Base-by-base conservation (phyloP, 495 filamentous ascomycete genomes). In the Hypoxylon fuscum region DNA sequence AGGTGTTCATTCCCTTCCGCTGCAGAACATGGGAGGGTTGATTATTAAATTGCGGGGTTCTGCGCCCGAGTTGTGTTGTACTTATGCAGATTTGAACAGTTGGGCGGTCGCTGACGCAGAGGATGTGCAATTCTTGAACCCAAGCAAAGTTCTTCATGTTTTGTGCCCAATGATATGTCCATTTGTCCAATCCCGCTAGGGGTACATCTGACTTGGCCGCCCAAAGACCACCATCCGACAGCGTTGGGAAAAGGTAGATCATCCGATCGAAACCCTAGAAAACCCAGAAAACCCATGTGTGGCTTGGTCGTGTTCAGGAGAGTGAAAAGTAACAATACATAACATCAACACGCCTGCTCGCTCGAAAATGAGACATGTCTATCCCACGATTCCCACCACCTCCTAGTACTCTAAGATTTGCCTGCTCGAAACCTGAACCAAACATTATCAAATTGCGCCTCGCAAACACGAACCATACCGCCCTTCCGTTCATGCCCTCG, bases 301-400 rank as follows among this genome's bases (percentile, higher is more conserved):
- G 22, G 44, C 57, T 40, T 62, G 27, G 27, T 53, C 17, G 53
- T 34, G 15, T 55, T 53, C 8, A 53, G 48, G 25, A 59, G 45
- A 55, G 44, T 35, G 12, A 38, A 42, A 53, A 25, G 25, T 61
- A 60, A 37, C 51, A 58, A 50, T 67, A 62, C 59, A 67, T 58
- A n/a, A 67, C 59, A 67, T 58, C 57, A 25, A 67, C 21, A 14
- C 37, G 46, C 48, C 40, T 46, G 50, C 46, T 59, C 48, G 60
- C 46, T 51, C 46, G 50, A 66, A 62, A 67, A 67, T 58, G 64
- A 57, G 52, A 58, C 52, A 45, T 42, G 22, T 62, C 64, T 62
- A 57, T 62, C 51, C 51, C 51, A 52, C 10, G n/a, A n/a, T n/a
- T n/a, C n/a, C n/a, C n/a, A n/a, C n/a, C n/a, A 31, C 17, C 25